Evolutionary conservation across 2,329 filamentous ascomycete genomes (phyloP).

Genomic region (Fusarium sp.): DNA sequence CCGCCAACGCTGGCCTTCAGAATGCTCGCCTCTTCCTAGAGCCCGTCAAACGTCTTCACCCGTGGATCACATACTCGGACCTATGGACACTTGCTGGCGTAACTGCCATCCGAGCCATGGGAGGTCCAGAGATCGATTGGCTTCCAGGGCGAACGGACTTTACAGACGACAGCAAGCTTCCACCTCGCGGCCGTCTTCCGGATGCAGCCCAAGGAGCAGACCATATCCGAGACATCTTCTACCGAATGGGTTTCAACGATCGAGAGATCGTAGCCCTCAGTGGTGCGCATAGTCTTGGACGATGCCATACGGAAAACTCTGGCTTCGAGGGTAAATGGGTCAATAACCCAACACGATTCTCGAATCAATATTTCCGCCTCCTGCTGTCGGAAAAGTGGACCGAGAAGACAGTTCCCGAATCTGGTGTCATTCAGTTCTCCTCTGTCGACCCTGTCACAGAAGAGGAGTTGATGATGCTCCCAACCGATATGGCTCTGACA

Average conservation of each 20-base stretch:
- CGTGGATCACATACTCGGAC: constrained; percentile 9
- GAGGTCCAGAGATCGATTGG: not conserved
- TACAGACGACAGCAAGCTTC: not conserved
- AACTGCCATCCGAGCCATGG: not conserved
- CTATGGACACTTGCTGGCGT: constrained; percentile 5
- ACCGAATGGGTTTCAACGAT: constrained; percentile 8
- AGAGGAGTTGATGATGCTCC: constrained; percentile 11
- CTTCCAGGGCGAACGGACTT: constrained; percentile 6
- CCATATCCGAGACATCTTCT: constrained; percentile 1
- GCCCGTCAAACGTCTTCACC: constrained; percentile 1
- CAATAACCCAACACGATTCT: constrained; percentile 6
- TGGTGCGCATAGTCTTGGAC: not conserved
- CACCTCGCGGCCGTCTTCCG: constrained; percentile 3
- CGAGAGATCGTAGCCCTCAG: constrained; percentile 2
- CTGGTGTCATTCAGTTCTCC: not conserved
- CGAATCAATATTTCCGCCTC: constrained; percentile 9
- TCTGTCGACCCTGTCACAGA: constrained; percentile 1
- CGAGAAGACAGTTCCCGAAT: not conserved
- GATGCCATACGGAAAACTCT: constrained; percentile 8
- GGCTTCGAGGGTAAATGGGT: constrained; percentile 7
- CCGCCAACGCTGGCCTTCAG: constrained; percentile 6
- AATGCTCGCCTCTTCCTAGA: constrained; percentile 6
- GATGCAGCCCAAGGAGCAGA: constrained; percentile 6
- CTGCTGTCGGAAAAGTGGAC: not conserved
- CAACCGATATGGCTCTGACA: constrained; percentile 2